Evolutionary conservation across 192 early-diverging fungal species (phyloP).

Genomic region (Backusella australiensis): DNA sequence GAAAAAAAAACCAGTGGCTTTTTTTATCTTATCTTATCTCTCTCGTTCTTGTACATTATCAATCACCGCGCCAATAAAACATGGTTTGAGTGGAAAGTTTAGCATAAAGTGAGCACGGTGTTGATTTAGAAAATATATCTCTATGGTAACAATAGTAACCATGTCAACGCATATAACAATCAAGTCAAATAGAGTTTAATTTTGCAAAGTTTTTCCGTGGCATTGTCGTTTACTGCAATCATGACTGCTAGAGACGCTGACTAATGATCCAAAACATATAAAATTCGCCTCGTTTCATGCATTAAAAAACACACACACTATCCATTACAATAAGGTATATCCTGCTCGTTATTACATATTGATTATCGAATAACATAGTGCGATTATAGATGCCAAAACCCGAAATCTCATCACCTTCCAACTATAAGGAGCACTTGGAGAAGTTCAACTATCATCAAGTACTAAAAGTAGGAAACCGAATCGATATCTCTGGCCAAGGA

Average conservation of each 20-base stretch:
- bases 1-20: background rate
- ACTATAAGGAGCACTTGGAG: background rate
- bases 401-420: slow-evolving; percentile 1
- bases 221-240: background rate
- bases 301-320: background rate
- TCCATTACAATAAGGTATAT: background rate
- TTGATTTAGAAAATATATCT: too few species aligned
- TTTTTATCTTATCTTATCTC: background rate
- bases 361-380: background rate
- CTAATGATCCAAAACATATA: background rate
- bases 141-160: too few species aligned
- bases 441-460: slow-evolving; percentile 6
- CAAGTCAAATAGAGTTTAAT: too few species aligned
- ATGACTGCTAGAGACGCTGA: background rate
- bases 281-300: background rate
- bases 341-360: background rate
- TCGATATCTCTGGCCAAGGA: slow-evolving; percentile 14
- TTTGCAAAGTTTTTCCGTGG: too few species aligned
- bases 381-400: background rate
- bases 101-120: too few species aligned
- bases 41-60: background rate
- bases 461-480: slow-evolving; percentile 8
- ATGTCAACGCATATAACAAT: too few species aligned
- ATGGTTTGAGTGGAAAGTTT: too few species aligned
- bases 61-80: slow-evolving; percentile 1